Percentiles rank a stretch among this genome's conserved stretches.
Evolutionary conservation across 305 asterid species (phyloP).

Genomic region (Fraxinus velutina): DNA sequence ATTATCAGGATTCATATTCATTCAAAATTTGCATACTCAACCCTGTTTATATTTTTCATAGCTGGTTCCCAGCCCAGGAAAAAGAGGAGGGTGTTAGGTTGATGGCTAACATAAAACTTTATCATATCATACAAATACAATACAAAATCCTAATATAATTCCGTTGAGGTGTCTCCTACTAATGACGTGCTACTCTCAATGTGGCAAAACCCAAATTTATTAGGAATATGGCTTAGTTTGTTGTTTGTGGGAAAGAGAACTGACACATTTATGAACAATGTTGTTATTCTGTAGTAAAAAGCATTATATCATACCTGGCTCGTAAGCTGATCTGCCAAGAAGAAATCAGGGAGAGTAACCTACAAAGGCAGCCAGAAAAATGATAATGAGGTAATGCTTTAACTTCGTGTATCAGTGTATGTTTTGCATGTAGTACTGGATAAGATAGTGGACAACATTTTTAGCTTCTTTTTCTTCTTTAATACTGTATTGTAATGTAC

Average conservation of each 20-base stretch:
- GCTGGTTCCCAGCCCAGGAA: background rate
- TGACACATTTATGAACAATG: background rate
- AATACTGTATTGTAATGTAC: background rate
- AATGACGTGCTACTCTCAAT: background rate
- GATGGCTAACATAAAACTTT: background rate
- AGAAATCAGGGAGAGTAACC: conserved; percentile 63
- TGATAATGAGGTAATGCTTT: conserved; percentile 6
- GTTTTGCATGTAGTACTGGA: background rate
- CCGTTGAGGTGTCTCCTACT: background rate
- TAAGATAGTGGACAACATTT: background rate
- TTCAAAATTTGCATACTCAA: background rate
- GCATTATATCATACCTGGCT: conserved; percentile 56
- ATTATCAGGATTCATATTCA: background rate
- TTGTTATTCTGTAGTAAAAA: background rate
- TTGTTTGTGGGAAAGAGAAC: background rate
- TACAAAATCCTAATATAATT: background rate
- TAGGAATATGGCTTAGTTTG: background rate
- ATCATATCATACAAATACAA: background rate
- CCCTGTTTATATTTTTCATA: background rate
- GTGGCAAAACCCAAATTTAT: background rate
- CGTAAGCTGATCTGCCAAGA: conserved; percentile 74
- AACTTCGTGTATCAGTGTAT: background rate
- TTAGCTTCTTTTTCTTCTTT: background rate
- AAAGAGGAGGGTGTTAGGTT: background rate
- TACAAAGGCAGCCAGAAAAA: conserved; percentile 29